Conservation (phyloP, 768 basidiomycete genomes). For the Pleurotus ostreatus region DNA sequence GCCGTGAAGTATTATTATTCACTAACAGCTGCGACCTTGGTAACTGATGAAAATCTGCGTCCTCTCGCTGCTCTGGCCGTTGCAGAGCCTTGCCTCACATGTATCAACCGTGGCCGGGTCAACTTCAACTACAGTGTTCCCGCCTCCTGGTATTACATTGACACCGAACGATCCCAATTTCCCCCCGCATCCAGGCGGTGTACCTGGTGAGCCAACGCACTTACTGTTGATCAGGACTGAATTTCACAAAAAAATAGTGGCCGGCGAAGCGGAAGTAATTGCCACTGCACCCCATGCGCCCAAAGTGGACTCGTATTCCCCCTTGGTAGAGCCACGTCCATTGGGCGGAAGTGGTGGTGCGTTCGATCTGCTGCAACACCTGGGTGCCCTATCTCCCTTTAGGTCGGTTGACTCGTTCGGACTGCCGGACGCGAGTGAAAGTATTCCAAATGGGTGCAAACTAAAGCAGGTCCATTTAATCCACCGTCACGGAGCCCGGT, state of each 20-base stretch:
- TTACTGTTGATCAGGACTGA: no score
- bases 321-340: constrained; percentile 34
- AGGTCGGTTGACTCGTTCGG: constrained; percentile 49
- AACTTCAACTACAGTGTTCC: constrained; percentile 35
- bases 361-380: constrained; percentile 42
- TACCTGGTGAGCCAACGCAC: constrained; percentile 34
- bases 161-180: constrained; percentile 26
- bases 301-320: constrained; percentile 33
- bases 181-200: constrained; percentile 37
- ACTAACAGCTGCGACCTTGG: not conserved
- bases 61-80: not conserved
- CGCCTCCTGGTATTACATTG: constrained; percentile 33
- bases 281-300: constrained; percentile 38
- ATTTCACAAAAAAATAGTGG: constrained; percentile 23
- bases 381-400: constrained; percentile 48
- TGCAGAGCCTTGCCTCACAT: not conserved
- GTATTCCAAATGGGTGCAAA: constrained; percentile 42
- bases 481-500: constrained; percentile 68
- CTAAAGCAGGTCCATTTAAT: constrained; percentile 53
- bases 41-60: not conserved
- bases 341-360: constrained; percentile 21
- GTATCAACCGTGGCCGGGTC: constrained; percentile 42
- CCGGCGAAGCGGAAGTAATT: constrained; percentile 37
- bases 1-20: no score
- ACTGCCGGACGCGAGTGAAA: constrained; percentile 40